Evolutionary conservation across 129 eudicot species (phyloP).

Genomic region (Pulicaria dysenterica): DNA sequence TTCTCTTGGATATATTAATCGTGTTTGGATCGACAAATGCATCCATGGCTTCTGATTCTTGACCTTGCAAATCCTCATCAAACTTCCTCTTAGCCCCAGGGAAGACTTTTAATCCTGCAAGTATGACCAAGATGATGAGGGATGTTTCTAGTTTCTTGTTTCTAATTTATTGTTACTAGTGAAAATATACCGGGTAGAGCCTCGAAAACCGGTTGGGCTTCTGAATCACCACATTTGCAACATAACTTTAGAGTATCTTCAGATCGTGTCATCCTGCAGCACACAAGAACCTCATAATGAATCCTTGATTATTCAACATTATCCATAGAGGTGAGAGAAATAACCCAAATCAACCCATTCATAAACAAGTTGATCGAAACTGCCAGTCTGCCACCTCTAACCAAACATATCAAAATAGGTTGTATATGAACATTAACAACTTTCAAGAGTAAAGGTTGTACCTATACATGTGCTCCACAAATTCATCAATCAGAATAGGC

Average conservation of each 20-base stretch:
- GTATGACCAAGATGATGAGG: conserved; percentile 12
- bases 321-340: conserved; percentile 1
- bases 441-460: conserved; percentile 27
- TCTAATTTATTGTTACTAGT: conserved; percentile 2
- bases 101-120: conserved; percentile 60
- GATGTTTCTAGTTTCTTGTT: neutral
- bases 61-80: conserved; percentile 26
- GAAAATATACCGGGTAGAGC: conserved; percentile 49
- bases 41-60: conserved; percentile 34
- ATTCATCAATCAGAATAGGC: conserved; percentile 88
- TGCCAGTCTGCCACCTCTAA: neutral
- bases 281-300: neutral
- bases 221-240: conserved; percentile 57
- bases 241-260: conserved; percentile 30
- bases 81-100: conserved; percentile 76
- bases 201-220: conserved; percentile 46
- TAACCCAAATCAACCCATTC: neutral
- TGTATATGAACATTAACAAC: neutral
- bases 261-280: conserved; percentile 60
- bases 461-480: conserved; percentile 95
- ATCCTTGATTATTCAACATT: neutral
- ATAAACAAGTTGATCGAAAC: neutral
- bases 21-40: conserved; percentile 7
- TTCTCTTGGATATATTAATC: conserved; percentile 40
- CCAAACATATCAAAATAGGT: neutral